Percentiles rank a stretch among this genome's conserved stretches.
phyloP scores from a whole-genome alignment of 805 yeast genomes.

The Candida ulmi region DNA sequence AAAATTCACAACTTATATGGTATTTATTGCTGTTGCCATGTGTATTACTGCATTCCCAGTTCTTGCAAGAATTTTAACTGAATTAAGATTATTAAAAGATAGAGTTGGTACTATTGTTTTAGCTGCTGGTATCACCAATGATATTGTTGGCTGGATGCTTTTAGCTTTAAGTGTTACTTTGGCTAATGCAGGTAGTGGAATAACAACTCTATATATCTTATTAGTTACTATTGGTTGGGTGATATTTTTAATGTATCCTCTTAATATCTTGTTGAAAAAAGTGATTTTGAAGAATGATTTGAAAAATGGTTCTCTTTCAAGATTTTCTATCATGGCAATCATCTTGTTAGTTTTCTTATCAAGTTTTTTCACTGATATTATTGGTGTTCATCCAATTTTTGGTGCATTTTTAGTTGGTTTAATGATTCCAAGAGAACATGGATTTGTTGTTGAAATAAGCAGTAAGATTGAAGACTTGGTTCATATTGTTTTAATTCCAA shows the following conservation, averaged over 20 bases:
- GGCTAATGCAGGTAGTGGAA: constrained; percentile 67
- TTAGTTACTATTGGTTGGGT: constrained; percentile 68
- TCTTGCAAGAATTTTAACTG: constrained; percentile 71
- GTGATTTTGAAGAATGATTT: constrained; percentile 45
- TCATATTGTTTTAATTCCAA: constrained; percentile 64
- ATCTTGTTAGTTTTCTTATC: constrained; percentile 54
- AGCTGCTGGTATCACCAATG: constrained; percentile 80
- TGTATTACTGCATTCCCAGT: constrained; percentile 87
- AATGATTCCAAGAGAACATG: constrained; percentile 70
- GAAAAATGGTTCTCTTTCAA: constrained; percentile 56
- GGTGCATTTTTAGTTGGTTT: constrained; percentile 80
- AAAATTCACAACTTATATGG: constrained; percentile 69
- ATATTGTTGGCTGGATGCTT: constrained; percentile 75
- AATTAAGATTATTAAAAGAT: constrained; percentile 62
- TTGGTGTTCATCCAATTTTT: constrained; percentile 83
- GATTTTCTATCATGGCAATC: constrained; percentile 51
- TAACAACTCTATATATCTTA: constrained; percentile 63
- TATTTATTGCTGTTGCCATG: constrained; percentile 77
- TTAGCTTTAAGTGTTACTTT: constrained; percentile 71
- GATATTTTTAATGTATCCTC: constrained; percentile 50
- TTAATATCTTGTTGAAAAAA: constrained; percentile 42
- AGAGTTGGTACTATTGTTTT: constrained; percentile 69
- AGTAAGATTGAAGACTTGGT: constrained; percentile 77
- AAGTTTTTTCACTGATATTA: constrained; percentile 75
- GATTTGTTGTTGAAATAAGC: constrained; percentile 62